Base-by-base conservation (phyloP, 2,329 filamentous ascomycete species). In the Fusarium robinianum region DNA sequence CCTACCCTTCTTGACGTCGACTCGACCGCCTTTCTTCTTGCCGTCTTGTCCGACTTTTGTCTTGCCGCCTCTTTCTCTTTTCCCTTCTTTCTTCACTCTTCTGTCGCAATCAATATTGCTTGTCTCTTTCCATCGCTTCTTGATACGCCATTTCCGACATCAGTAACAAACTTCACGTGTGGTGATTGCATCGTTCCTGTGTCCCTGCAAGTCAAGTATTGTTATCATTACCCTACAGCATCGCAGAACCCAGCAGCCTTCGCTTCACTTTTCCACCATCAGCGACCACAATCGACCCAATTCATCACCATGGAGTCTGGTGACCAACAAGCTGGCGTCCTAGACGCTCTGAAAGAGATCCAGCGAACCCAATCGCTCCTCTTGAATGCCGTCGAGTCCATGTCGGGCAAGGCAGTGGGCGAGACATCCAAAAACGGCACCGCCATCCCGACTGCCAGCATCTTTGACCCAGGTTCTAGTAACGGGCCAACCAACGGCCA, bases 301-400 rank as follows among this genome's bases (percentile, higher is more conserved):
- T 23, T 19, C 34, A 14, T 33, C 48, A 39, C 24, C 46, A 67
- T 67, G 63, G 58, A 51, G 14, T 29, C 54, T 21, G 43, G 38
- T 41, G 48, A 49, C 21, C 46, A 57, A 21, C 53, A 61, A 29
- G 24, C 51, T 16, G 53, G 51, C 12, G 45, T 68, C 40, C 30
- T 63, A 29, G 58, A 62, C 17, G 50, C 61, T 22, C 60, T 75
- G 41, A 67, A 65, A 24, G 66, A 73, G 35, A 72, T 77, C 22
- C 68, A 72, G 42, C 63, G 69, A 41, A 67, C 65, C 11, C 74
- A 77, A 50, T 53, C 65, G 8, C 65, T 69, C 34, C 63, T 77
- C 12, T 50, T 73, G 22, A 63, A 66, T 15, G 69, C 68, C 4
- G 58, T 77, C 17, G 67, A 75, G 30, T 58, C 65, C n/a, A 50